These are phyloP conservation scores for Ceratocystis lukuohia DNA, from an alignment of 2,329 filamentous ascomycete genomes.

Conservation along the genomic window DNA sequence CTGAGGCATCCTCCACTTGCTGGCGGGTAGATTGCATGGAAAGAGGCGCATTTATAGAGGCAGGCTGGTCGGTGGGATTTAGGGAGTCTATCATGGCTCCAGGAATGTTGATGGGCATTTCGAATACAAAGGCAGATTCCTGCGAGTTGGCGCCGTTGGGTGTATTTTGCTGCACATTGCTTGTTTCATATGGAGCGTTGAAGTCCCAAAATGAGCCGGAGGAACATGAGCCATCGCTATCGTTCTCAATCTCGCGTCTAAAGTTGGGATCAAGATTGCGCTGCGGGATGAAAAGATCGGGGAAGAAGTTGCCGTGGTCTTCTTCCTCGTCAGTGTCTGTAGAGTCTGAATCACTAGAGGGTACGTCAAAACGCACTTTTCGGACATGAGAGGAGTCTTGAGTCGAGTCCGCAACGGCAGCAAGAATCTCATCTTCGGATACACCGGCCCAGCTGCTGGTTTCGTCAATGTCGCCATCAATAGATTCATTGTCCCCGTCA, in stretches of 20 bases:
- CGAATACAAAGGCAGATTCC: conserved; percentile 21
- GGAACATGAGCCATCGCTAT: conserved; percentile 44
- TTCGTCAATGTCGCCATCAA: conserved; percentile 16
- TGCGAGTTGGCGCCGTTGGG: conserved; percentile 26
- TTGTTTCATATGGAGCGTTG: conserved; percentile 31
- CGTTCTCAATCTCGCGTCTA: conserved; percentile 58
- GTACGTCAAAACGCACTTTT: conserved; percentile 61
- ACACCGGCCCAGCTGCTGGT: conserved; percentile 14
- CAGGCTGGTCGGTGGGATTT: conserved; percentile 23
- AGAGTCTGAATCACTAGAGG: conserved; percentile 50
- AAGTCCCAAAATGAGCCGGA: conserved; percentile 53
- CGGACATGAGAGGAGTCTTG: conserved; percentile 36
- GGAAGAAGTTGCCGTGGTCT: conserved; percentile 52
- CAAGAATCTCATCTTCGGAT: conserved; percentile 20
- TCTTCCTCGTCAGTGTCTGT: conserved; percentile 39
- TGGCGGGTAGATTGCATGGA: not conserved
- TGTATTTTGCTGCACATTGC: conserved; percentile 30
- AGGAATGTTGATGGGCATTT: conserved; percentile 32
- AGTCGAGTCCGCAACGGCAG: conserved; percentile 35
- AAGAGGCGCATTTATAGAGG: conserved; percentile 1
- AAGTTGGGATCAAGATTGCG: conserved; percentile 58
- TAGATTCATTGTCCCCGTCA: conserved; percentile 10
- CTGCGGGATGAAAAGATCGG: conserved; percentile 66
- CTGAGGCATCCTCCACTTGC: not conserved
- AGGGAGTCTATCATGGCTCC: conserved; percentile 22